Evolutionary conservation across 31 red algal genomes (phyloP).

Genomic region (Asparagopsis taxiformis): DNA sequence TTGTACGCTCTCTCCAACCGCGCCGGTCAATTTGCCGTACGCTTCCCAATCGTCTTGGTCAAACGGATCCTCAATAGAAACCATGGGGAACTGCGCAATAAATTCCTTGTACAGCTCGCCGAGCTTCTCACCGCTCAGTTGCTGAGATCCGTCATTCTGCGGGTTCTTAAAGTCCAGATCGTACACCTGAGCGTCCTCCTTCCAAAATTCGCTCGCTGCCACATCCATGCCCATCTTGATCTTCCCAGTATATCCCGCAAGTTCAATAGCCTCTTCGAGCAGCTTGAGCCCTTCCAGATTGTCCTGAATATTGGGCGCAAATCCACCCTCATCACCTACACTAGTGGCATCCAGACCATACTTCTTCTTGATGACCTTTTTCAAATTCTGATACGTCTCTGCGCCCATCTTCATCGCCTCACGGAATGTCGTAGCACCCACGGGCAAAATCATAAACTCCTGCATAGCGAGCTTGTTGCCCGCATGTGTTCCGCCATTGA

Average conservation of each 20-base stretch:
- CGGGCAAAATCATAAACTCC: conserved; percentile 95
- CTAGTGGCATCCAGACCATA: conserved; percentile 91
- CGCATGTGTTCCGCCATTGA: conserved; percentile 93
- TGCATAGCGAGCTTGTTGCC: conserved; percentile 91
- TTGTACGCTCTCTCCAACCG: conserved; percentile 53
- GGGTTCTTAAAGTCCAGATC: conserved; percentile 90
- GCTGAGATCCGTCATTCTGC: conserved; percentile 46
- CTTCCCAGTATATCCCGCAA: conserved; percentile 84
- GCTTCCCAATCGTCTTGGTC: conserved; percentile 90
- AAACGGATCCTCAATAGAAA: conserved; percentile 89
- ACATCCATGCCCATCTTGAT: conserved; percentile 82
- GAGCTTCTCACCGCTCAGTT: too few species aligned
- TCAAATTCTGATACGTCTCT: conserved; percentile 73
- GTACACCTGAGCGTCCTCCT: conserved; percentile 53
- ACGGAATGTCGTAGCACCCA: conserved; percentile 63
- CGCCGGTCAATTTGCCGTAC: conserved; percentile 61
- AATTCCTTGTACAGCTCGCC: conserved; percentile 74
- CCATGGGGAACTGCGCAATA: conserved; percentile 70
- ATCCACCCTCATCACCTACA: conserved; percentile 96
- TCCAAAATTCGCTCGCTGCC: conserved; percentile 92
- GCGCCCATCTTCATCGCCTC: conserved; percentile 89
- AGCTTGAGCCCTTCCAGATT: conserved; percentile 78
- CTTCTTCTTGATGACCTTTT: conserved; percentile 80
- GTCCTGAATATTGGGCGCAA: conserved; percentile 90
- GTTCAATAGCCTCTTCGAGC: conserved; percentile 76